Conservation (phyloP, 75 land plant species). For the Cryptomeria japonica region DNA sequence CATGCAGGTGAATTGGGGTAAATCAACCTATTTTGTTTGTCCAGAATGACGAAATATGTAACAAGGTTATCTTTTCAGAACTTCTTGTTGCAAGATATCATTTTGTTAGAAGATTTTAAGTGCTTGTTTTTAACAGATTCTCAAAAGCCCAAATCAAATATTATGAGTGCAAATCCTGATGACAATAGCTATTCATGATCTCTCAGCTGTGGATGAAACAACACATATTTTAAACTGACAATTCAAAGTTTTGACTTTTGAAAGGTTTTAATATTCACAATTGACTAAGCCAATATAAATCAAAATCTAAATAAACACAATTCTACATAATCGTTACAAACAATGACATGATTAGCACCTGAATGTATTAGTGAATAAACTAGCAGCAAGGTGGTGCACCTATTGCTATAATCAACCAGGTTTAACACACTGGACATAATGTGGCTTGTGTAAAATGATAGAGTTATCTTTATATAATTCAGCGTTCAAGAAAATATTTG, state of each 20-base stretch:
- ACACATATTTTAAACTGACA: background rate
- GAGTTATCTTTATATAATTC: background rate
- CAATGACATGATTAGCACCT: background rate
- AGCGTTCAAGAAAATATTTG: background rate
- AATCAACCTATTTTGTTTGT: background rate
- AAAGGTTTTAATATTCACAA: background rate
- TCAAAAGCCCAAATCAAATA: background rate
- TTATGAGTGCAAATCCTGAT: background rate
- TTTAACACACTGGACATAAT: background rate
- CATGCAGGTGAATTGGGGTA: background rate
- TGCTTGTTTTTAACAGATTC: background rate
- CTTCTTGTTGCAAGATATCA: background rate
- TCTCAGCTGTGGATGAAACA: background rate
- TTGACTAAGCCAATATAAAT: background rate
- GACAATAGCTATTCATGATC: background rate
- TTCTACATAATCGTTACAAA: background rate
- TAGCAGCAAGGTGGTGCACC: background rate
- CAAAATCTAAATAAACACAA: background rate
- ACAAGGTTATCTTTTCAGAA: background rate
- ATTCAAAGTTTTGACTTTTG: background rate
- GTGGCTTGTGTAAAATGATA: background rate
- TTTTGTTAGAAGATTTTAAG: background rate
- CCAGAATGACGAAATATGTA: background rate
- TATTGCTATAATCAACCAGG: background rate
- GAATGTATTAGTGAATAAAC: background rate